Percentiles rank a stretch among this genome's conserved stretches.
phyloP scores from a whole-genome alignment of 2,329 filamentous ascomycete species.

The Corniculantispora saksenae region DNA sequence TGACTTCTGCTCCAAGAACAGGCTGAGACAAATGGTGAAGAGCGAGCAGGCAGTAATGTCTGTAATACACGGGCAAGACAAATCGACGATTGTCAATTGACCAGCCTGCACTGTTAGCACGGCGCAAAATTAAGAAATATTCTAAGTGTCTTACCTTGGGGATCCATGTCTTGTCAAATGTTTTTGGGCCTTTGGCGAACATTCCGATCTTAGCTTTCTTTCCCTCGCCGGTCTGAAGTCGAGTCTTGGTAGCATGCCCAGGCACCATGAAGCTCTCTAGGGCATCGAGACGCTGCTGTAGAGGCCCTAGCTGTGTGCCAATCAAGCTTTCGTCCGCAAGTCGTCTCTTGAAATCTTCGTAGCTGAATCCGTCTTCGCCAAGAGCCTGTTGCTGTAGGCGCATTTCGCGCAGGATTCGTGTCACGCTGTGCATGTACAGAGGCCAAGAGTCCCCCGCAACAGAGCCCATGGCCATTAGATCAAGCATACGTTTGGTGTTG shows the following conservation, averaged over 20 bases:
- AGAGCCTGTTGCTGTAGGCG: constrained; percentile 45
- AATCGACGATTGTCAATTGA: constrained; percentile 65
- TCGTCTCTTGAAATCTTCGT: constrained; percentile 45
- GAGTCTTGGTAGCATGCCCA: neutral
- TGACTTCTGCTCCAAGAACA: constrained; percentile 59
- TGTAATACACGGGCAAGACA: constrained; percentile 69
- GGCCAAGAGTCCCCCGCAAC: constrained; percentile 43
- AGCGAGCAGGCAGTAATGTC: constrained; percentile 64
- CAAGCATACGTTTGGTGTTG: constrained; percentile 59
- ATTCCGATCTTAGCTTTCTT: neutral
- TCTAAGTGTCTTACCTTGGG: constrained; percentile 4
- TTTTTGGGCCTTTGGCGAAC: neutral
- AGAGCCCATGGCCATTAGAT: constrained; percentile 57
- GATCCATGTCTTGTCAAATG: constrained; percentile 6
- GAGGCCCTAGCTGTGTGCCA: constrained; percentile 50
- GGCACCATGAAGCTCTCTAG: constrained; percentile 63
- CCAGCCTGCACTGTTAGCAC: constrained; percentile 38
- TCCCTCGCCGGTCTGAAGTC: neutral
- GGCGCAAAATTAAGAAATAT: neutral
- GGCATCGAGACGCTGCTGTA: constrained; percentile 61
- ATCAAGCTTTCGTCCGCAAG: constrained; percentile 24
- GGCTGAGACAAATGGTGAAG: constrained; percentile 67
- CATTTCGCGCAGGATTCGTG: constrained; percentile 58
- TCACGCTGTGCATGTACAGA: constrained; percentile 59
- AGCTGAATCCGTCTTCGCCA: constrained; percentile 44